Base-by-base conservation (phyloP, 2,329 filamentous ascomycete species). In the Fusarium sp. region DNA sequence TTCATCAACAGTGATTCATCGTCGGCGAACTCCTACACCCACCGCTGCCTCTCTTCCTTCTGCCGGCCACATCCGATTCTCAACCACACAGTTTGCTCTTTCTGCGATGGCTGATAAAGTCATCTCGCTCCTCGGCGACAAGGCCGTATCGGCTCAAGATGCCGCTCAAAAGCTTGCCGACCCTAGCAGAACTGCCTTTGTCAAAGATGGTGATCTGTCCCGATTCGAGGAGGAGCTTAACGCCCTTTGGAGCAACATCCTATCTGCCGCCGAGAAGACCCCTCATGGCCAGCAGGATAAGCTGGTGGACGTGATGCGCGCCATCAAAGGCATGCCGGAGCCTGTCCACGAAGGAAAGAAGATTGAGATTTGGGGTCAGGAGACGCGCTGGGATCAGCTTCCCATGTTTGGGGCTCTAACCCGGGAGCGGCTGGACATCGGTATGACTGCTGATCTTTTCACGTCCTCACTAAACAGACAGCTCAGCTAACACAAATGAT, bases 281-380 rank as follows among this genome's bases (percentile, higher is more conserved):
- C 61, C 75, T 11, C 71, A 75, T n/a, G 65, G 66, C 50, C 59
- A 74, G 65, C 75, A 77, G 57, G 68, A 58, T 33, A 76, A 74
- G 54, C 68, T 77, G 45, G 75, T 77, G 33, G 66, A 73, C 35
- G 59, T 76, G 40, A 18, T 77, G 63, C 73, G 63, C 16, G 66
- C 68, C 20, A 77, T 77, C 58, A 71, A 73, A 45, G 11, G 20
- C 9, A 63, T 76, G 56, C 63, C 59, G 6, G 63, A 65, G 62
- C 61, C 65, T 14, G 52, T 56, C 27, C 59, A 74, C 42, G 59
- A 65, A 20, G 33, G 42, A 33, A 68, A 66, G 56, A 77, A 67
- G 62, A 10, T 74, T 22, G 57, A 52, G 14, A 60, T 77, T n/a
- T 76, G 73, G 75, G 73, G 27, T 31, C 16, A 71, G 10, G 75